These are phyloP conservation scores for Psilocybe tampanensis DNA, from an alignment of 768 basidiomycete genomes.

Conservation along the genomic window DNA sequence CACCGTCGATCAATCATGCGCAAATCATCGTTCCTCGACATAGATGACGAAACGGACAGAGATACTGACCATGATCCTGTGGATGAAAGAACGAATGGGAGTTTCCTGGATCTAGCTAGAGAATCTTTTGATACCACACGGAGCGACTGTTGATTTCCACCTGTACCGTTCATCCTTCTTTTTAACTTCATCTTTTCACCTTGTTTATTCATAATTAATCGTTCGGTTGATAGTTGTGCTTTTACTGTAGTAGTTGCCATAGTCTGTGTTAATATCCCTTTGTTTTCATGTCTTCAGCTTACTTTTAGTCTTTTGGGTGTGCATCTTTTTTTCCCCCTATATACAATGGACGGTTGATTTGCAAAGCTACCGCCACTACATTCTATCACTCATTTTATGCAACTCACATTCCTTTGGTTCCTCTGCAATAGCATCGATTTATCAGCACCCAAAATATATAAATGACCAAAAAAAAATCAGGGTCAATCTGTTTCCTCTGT, in stretches of 20 bases:
- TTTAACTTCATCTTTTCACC: neutral
- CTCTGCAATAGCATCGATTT: conserved; percentile 2
- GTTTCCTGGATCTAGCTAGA: conserved; percentile 54
- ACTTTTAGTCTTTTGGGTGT: conserved; percentile 7
- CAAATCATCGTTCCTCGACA: conserved; percentile 76
- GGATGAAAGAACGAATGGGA: conserved; percentile 25
- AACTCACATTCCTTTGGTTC: conserved; percentile 5
- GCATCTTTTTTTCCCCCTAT: conserved; percentile 20
- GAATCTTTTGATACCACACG: conserved; percentile 53
- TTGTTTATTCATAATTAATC: conserved; percentile 13
- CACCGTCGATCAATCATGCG: conserved; percentile 57
- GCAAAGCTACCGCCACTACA: conserved; percentile 13
- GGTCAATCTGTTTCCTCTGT: conserved; percentile 76
- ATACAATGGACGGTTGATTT: conserved; percentile 14
- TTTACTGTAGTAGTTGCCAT: conserved; percentile 1
- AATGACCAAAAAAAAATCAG: conserved; percentile 8
- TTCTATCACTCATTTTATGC: conserved; percentile 7
- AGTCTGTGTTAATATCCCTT: conserved; percentile 19
- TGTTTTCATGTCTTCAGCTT: conserved; percentile 14
- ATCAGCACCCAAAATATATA: conserved; percentile 21
- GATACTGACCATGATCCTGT: conserved; percentile 28
- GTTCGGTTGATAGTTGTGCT: conserved; percentile 3
- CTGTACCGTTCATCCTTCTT: conserved; percentile 1
- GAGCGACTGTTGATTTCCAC: conserved; percentile 22
- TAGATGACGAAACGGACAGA: conserved; percentile 51